phyloP scores from a whole-genome alignment of 192 early-diverging fungal species.

The Backusella macrospora region DNA sequence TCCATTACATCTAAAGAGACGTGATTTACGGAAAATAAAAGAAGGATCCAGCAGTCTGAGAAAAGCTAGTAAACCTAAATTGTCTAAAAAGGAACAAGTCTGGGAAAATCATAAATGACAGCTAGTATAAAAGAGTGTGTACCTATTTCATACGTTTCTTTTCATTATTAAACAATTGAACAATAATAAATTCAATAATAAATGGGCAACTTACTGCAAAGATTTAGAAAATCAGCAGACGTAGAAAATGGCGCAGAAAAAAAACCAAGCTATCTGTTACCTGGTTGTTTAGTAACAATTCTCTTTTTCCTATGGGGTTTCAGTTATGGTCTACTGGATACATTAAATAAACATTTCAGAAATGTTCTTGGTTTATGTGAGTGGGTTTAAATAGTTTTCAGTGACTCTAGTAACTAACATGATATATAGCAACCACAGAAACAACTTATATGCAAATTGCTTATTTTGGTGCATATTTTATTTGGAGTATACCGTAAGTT shows the following conservation, averaged over 20 bases:
- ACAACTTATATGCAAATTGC: constrained; percentile 43
- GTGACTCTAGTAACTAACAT: background rate
- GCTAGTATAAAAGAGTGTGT: constrained; percentile 14
- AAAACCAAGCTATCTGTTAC: constrained; percentile 23
- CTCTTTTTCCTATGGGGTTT: constrained; percentile 46
- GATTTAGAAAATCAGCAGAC: constrained; percentile 9
- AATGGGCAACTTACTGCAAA: constrained; percentile 7
- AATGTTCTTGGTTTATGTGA: constrained; percentile 32
- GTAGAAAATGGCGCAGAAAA: constrained; percentile 7
- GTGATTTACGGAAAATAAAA: constrained; percentile 14
- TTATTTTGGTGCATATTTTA: constrained; percentile 44
- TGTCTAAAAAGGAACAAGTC: constrained; percentile 8
- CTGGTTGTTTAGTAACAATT: constrained; percentile 26
- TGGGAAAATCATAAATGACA: constrained; percentile 13
- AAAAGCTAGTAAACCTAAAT: constrained; percentile 8
- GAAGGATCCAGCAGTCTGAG: background rate
- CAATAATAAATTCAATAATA: background rate
- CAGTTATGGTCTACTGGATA: constrained; percentile 38
- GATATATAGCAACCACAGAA: constrained; percentile 28
- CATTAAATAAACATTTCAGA: constrained; percentile 40
- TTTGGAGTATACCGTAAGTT: constrained; percentile 39
- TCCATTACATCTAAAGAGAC: background rate
- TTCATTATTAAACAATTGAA: background rate
- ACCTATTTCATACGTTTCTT: constrained; percentile 5
- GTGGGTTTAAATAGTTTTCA: background rate